Evolutionary conservation across 164 flowering plant genomes (phyloP).

Genomic region (Houttuynia cordata): DNA sequence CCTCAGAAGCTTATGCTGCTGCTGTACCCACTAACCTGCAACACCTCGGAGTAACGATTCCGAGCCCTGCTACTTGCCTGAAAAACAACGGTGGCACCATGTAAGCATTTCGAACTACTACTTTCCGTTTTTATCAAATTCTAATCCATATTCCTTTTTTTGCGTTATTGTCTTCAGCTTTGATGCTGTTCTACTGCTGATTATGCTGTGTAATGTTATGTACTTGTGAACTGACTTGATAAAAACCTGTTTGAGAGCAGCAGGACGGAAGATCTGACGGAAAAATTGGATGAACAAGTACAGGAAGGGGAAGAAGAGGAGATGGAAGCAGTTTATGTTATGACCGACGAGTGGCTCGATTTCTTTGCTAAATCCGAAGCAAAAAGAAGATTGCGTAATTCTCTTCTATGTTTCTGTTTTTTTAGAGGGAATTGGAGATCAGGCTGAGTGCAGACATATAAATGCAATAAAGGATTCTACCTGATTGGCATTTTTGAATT

Average conservation of each 20-base stretch:
- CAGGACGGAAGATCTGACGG: conserved; percentile 7
- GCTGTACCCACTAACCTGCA: neutral
- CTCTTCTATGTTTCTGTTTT: neutral
- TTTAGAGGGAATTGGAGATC: too few species aligned
- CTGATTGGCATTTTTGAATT: too few species aligned
- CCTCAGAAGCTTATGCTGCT: too few species aligned
- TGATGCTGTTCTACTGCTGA: neutral
- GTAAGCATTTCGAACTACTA: neutral
- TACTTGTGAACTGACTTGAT: neutral
- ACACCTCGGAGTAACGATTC: neutral
- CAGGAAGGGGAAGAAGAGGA: conserved; percentile 35
- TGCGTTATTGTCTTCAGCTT: too few species aligned
- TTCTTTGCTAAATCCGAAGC: conserved; percentile 74
- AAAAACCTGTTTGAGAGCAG: conserved; percentile 1
- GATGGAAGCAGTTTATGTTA: conserved; percentile 48
- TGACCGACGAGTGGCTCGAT: conserved; percentile 74
- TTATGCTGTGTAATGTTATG: neutral
- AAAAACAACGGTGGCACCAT: neutral
- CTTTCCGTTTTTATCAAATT: too few species aligned
- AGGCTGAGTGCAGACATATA: too few species aligned
- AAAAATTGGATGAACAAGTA: conserved; percentile 2
- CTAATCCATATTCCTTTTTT: neutral
- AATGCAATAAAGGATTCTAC: too few species aligned
- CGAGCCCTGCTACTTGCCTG: neutral
- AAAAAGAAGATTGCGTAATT: conserved; percentile 34